Evolutionary conservation across 345 rosid genomes (phyloP).

Genomic region (Euphorbia pulcherrima): DNA sequence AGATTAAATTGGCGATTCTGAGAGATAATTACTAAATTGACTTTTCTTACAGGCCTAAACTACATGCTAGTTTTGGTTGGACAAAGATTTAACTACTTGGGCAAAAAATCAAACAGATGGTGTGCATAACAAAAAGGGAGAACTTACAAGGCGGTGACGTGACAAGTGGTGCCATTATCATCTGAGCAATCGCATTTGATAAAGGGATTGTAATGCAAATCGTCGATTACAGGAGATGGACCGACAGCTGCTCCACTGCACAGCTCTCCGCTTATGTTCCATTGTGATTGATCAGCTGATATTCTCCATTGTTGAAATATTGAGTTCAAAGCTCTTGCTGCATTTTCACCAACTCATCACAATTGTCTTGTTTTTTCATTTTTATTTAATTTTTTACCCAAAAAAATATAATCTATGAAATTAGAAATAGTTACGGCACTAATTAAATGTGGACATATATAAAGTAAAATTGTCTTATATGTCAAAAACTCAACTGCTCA

Average conservation of each 20-base stretch:
- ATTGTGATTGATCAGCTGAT: conserved; percentile 19
- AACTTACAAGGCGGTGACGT: conserved; percentile 29
- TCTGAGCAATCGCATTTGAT: conserved; percentile 57
- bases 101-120: background rate
- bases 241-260: conserved; percentile 39
- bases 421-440: too few species aligned
- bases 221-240: conserved; percentile 21
- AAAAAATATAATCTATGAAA: background rate
- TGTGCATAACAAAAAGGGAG: background rate
- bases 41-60: too few species aligned
- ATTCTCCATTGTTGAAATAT: conserved; percentile 46
- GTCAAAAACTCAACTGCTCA: too few species aligned
- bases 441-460: too few species aligned
- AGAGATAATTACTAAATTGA: too few species aligned
- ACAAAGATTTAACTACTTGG: background rate
- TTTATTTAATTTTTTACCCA: too few species aligned
- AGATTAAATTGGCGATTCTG: too few species aligned
- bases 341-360: too few species aligned
- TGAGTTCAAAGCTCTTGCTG: conserved; percentile 46
- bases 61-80: background rate
- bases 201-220: conserved; percentile 33
- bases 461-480: too few species aligned
- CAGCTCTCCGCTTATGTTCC: conserved; percentile 43
- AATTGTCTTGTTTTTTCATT: too few species aligned
- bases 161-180: conserved; percentile 34